phyloP scores from a whole-genome alignment of 768 basidiomycete genomes.

The Mycena chlorophos region DNA sequence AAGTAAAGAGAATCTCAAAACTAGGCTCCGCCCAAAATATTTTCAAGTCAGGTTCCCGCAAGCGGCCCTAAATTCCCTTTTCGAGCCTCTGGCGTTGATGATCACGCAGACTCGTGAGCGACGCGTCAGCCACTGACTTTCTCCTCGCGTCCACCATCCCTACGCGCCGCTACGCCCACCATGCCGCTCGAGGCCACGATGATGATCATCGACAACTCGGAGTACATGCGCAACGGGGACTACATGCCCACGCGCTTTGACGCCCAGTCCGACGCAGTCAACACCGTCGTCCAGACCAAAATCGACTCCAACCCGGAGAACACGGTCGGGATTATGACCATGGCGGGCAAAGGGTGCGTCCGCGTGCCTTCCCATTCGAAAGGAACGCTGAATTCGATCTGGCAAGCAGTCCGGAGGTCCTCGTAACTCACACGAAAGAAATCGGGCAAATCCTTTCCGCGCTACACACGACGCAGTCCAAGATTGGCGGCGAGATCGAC shows the following conservation, averaged over 20 bases:
- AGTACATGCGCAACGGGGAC: constrained; percentile 96
- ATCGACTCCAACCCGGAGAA: constrained; percentile 96
- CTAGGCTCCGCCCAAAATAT: too few relatives aligned
- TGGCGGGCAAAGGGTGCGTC: constrained; percentile 91
- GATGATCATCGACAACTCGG: constrained; percentile 96
- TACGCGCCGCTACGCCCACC: constrained; percentile 34
- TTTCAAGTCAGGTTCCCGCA: too few relatives aligned
- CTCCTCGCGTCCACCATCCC: too few relatives aligned
- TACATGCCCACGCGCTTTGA: constrained; percentile 84
- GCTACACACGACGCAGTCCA: constrained; percentile 66
- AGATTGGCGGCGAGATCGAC: constrained; percentile 81
- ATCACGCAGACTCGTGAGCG: too few relatives aligned
- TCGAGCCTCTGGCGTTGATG: too few relatives aligned
- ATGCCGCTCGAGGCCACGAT: constrained; percentile 99
- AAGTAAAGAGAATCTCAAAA: too few relatives aligned
- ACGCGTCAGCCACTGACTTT: too few relatives aligned
- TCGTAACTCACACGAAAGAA: constrained; percentile 95
- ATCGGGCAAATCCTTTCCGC: constrained; percentile 87
- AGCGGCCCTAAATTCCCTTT: too few relatives aligned
- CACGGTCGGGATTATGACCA: constrained; percentile 96
- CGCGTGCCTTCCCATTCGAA: neutral
- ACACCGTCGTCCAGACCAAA: constrained; percentile 87
- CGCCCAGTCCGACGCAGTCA: constrained; percentile 91
- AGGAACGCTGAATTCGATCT: neutral
- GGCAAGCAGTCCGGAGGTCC: constrained; percentile 78